These are phyloP conservation scores for Hyphopichia burtonii DNA, from an alignment of 1,139 yeast species.

Conservation along the genomic window DNA sequence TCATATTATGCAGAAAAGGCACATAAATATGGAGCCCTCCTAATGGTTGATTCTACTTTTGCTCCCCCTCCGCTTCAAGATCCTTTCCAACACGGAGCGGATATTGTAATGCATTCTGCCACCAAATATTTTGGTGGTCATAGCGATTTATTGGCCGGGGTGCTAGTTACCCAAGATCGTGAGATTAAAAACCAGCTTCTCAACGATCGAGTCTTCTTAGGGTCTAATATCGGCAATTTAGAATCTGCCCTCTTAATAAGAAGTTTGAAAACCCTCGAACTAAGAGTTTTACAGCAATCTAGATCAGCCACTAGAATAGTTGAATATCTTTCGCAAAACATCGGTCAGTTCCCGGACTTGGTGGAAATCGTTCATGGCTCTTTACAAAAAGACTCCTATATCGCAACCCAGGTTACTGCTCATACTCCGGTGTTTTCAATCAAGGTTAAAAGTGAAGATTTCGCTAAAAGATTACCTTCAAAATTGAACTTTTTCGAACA, in stretches of 20 bases:
- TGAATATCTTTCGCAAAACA: constrained; percentile 51
- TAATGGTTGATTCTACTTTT: constrained; percentile 81
- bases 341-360: constrained; percentile 47
- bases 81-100: constrained; percentile 30
- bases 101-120: constrained; percentile 71
- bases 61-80: constrained; percentile 91
- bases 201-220: constrained; percentile 65
- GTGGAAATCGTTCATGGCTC: constrained; percentile 66
- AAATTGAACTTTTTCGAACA: constrained; percentile 73
- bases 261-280: constrained; percentile 74
- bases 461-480: constrained; percentile 66
- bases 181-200: constrained; percentile 45
- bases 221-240: constrained; percentile 75
- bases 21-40: constrained; percentile 64
- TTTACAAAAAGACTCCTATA: constrained; percentile 64
- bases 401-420: constrained; percentile 65
- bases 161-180: constrained; percentile 59
- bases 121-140: constrained; percentile 94
- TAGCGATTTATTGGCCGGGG: constrained; percentile 86
- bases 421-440: constrained; percentile 78
- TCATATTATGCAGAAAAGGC: constrained; percentile 62
- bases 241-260: constrained; percentile 74
- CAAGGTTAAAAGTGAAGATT: constrained; percentile 46
- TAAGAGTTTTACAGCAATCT: constrained; percentile 68
- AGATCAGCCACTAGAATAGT: constrained; percentile 65